These are phyloP conservation scores for Teratosphaeria nubilosa DNA, from an alignment of 2,329 filamentous ascomycete species.

Conservation along the genomic window DNA sequence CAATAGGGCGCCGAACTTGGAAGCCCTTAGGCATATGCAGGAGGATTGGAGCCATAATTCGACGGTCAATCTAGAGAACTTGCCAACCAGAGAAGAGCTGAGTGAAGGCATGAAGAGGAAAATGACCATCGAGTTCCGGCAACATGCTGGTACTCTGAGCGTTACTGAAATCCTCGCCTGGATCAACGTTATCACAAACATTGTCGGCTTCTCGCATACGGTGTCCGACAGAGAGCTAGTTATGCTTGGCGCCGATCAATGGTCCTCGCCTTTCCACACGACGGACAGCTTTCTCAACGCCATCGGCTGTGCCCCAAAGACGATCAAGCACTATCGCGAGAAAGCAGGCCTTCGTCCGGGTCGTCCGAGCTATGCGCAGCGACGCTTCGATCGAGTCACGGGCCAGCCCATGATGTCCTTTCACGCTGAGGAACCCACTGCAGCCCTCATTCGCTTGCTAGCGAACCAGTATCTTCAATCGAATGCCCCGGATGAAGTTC, in stretches of 20 bases:
- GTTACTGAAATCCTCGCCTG: slow-evolving; percentile 17
- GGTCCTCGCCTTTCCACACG: slow-evolving; percentile 1
- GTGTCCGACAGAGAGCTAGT: background rate
- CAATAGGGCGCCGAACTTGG: slow-evolving; percentile 3
- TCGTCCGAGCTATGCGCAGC: background rate
- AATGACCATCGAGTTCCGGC: slow-evolving; percentile 23
- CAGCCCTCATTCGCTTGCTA: background rate
- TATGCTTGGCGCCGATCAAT: slow-evolving; percentile 2
- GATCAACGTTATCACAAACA: slow-evolving; percentile 12
- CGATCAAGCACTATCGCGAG: slow-evolving; percentile 7
- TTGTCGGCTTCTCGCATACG: slow-evolving; percentile 6
- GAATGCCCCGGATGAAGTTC: background rate
- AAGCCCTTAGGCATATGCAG: slow-evolving; percentile 4
- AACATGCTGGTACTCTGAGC: slow-evolving; percentile 19
- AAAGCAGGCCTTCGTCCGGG: background rate
- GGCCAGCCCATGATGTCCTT: background rate
- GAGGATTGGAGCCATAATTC: background rate
- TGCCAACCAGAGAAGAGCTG: background rate
- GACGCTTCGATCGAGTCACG: background rate
- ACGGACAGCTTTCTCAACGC: slow-evolving; percentile 3
- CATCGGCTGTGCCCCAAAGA: background rate
- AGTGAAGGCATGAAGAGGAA: background rate
- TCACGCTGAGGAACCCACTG: background rate
- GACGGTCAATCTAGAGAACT: slow-evolving; percentile 9
- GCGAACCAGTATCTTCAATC: background rate